Percentiles rank a stretch among this genome's conserved stretches.
phyloP scores from a whole-genome alignment of 805 yeast genomes.

The Alloascoidea hylecoeti region DNA sequence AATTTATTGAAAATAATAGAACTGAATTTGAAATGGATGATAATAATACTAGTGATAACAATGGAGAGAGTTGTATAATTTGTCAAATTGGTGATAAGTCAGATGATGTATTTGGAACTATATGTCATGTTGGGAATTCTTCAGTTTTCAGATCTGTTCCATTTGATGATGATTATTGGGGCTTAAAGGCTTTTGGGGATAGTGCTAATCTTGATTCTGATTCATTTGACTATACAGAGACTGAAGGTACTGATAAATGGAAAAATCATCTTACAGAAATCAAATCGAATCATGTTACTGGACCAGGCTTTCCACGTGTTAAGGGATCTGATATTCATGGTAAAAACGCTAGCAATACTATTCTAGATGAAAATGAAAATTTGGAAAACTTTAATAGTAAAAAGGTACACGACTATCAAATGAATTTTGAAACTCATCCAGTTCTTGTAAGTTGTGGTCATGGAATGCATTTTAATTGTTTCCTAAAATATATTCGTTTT shows the following conservation, averaged over 20 bases:
- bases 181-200: conserved; percentile 45
- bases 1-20: conserved; percentile 46
- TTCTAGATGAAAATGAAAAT: too few species aligned
- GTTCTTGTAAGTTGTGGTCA: conserved; percentile 79
- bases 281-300: conserved; percentile 31
- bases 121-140: conserved; percentile 43
- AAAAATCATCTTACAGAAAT: conserved; percentile 20
- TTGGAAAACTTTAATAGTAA: too few species aligned
- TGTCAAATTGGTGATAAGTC: conserved; percentile 66
- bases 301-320: conserved; percentile 71
- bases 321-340: too few species aligned
- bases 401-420: conserved; percentile 5
- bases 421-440: conserved; percentile 9
- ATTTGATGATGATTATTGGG: conserved; percentile 48
- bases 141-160: conserved; percentile 55
- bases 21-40: conserved; percentile 16
- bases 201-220: conserved; percentile 21
- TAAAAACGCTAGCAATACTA: too few species aligned
- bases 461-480: conserved; percentile 80
- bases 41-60: conserved; percentile 27
- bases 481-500: conserved; percentile 43
- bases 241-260: conserved; percentile 20
- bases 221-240: conserved; percentile 8
- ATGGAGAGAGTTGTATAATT: conserved; percentile 39
- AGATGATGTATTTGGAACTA: conserved; percentile 63